Evolutionary conservation across 2,329 filamentous ascomycete genomes (phyloP), one percentile per base, ranked within the genome.

Genomic region (Talaromyces sp.): DNA sequence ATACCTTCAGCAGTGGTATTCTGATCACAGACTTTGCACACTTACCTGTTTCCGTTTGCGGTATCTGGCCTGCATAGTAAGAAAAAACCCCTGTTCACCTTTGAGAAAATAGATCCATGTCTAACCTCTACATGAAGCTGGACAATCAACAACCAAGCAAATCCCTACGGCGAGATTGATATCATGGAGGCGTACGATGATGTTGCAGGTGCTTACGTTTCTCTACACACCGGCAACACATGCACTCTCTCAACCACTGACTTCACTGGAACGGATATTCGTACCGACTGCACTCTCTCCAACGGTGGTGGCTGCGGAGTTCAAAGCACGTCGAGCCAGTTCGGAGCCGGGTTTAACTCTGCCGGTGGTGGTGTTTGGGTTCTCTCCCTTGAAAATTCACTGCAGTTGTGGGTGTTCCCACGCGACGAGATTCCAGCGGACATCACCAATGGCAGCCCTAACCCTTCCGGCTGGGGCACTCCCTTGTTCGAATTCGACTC

Each of bases 281-380:
- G 81, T 0, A 76, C 77, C 0, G 79, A 84, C 67, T 86, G 85
- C 71, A 79, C 84, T 68, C 77, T 82, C 17, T 70, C 72, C 9
- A 73, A 73, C 8, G 72, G 73, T 0, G 71, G 78, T 19, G 77
- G 75, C 11, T 82, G 82, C 65, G 77, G 76, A 0, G 77, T 82
- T 13, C 61, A 76, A 43, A 79, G 79, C 31, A 70, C 78, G 17
- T 68, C 73, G 37, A 73, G 76, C 25, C 75, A 73, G 58, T 88
- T 83, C 63, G 87, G 87, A 33, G 74, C 75, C 3, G 80, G 76
- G 0, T 85, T 89, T 75, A 89, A 85, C 68, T 66, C 72, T 6
- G 71, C 77, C n/a, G 78, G 79, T 1, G 83, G 84, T 59, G 83
- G 82, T 60, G 72, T 85, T 1, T 81, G 83, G 69, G 83, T 81